Base-by-base conservation (phyloP, 225 moss, liverwort and hornwort species). In the Physcomitrium patens region DNA sequence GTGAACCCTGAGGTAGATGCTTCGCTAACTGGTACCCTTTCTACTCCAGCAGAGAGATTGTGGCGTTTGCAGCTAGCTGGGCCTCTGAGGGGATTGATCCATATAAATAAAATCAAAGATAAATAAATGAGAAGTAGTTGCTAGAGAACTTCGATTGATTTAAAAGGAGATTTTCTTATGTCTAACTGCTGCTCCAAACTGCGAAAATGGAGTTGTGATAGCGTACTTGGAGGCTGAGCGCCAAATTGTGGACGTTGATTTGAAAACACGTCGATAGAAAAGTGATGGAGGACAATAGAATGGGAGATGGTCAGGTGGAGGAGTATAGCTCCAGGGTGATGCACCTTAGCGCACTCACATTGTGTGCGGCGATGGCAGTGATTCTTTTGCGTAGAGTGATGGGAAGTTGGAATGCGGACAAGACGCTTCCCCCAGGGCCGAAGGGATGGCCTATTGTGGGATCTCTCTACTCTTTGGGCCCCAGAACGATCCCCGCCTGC, bases 401-500 rank as follows among this genome's bases (percentile, higher is more conserved):
- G 42, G 42, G 54, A 44, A 16, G 54, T 3, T 54, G 15, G 19
- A 45, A 71, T 24, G 60, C 1, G n/a, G 67, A 61, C 15, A 56
- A 47, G 22, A 47, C 55, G 54, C 55, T 83, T 43, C 86, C 86
- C 0, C 86, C 86, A 1, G 86, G 86, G 65, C 86, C 86, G 17
- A 74, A 58, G 24, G 80, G 80, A 20, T 86, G 83, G 83, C 86
- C 86, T 3, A 80, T 86, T 37, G 75, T 86, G 41, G 86, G 86
- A 24, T 78, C 78, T 13, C 53, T 86, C 18, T 83, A 77, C 47
- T 78, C 83, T 18, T 41, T 86, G 3, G 83, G 86, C 31, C 72
- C 80, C 47, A 59, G 49, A 51, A 54, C 62, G 8, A 60, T 77
- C 18, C 86, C 86, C 5, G 64, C 83, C 45, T 86, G 80, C 31